Evolutionary conservation across 2,329 filamentous ascomycete genomes (phyloP), one percentile per base, ranked within the genome.

Genomic region (Rhytidhysteron rufulum): DNA sequence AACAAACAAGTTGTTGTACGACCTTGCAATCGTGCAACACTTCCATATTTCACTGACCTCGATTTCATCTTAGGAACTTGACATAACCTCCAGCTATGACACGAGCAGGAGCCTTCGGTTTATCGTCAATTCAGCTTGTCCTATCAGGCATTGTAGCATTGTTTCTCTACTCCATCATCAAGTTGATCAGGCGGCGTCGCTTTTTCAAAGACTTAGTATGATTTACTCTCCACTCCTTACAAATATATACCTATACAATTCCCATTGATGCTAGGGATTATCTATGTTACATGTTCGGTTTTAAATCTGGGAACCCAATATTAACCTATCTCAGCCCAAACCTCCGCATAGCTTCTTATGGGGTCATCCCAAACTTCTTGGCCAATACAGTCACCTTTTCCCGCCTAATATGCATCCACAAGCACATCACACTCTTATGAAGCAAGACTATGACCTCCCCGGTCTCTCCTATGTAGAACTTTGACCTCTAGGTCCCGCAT

Each of bases 401-500:
- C 68, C 69, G 1, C 50, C 42, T 11, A 53, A 60, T 25, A 43
- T 48, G 3, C 67, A 70, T 31, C 59, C 63, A 5, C 68, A 71
- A 32, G 50, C 49, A 16, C 51, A 55, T 27, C 43, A 61, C 16
- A 56, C 60, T 1, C 56, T 60, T 10, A 51, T 72, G 25, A 54
- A 56, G 24, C 55, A 63, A 25, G 53, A 62, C 32, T 63, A 63
- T 43, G 48, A 62, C n/a, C 42, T 64, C 11, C 57, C 57, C 1
- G 49, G 56, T 6, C 45, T 65, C 19, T 73, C 68, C 50, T 73
- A 72, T 43, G 37, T 73, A 4, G 70, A 74, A 43, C 41, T 68
- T 3, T 74, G 70, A 69, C 71, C 71, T 0, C 30, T 68, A 5
- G 58, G 55, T 2, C 53, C 49, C 5, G 47, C 53, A 1, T 50